Conservation (phyloP, 345 rosid genomes). For the Arabis hirsuta region DNA sequence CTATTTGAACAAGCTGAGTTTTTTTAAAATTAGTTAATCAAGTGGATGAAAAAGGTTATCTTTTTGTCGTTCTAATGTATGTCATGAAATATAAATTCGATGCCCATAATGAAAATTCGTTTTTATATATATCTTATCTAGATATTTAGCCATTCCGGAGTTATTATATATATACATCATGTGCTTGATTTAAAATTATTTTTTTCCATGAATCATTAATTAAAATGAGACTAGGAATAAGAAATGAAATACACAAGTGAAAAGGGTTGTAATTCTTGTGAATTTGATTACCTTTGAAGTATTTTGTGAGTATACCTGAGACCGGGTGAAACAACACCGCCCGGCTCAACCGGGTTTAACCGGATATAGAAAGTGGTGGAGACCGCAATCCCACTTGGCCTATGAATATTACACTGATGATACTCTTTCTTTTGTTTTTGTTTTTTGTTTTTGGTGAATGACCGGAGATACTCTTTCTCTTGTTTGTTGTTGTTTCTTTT, state of each 20-base stretch:
- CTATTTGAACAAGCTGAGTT: not conserved
- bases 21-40: not conserved
- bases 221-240: not conserved
- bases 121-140: slow-evolving; percentile 12
- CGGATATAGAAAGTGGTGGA: slow-evolving; percentile 41
- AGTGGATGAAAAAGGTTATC: slow-evolving; percentile 25
- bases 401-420: slow-evolving; percentile 31
- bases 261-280: slow-evolving; percentile 24
- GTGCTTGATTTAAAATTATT: not conserved
- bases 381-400: slow-evolving; percentile 44
- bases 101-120: slow-evolving; percentile 25
- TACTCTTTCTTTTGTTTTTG: slow-evolving; percentile 34
- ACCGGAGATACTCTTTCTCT: slow-evolving; percentile 36
- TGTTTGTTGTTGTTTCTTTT: slow-evolving; percentile 16
- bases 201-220: slow-evolving; percentile 6
- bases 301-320: not conserved
- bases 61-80: slow-evolving; percentile 21
- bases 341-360: slow-evolving; percentile 31
- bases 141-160: slow-evolving; percentile 25
- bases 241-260: slow-evolving; percentile 24
- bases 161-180: slow-evolving; percentile 4
- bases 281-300: slow-evolving; percentile 5
- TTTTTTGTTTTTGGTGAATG: not conserved
- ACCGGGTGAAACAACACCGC: not conserved
- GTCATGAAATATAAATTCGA: slow-evolving; percentile 34